Evolutionary conservation across 306 rosid genomes (phyloP).

Genomic region (Carpinus viminea): DNA sequence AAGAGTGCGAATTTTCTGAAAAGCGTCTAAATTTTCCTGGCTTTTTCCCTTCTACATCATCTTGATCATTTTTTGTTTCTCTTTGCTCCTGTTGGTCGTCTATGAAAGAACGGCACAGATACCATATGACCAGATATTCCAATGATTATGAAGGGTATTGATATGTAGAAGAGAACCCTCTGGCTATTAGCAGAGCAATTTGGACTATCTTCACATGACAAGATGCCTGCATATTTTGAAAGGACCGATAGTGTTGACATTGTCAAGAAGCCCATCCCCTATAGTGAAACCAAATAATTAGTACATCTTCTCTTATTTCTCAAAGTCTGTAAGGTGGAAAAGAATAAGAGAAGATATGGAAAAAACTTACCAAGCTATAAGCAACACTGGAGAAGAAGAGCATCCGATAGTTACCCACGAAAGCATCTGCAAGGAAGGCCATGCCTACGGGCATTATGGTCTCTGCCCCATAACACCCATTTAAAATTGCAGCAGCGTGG

Average conservation of each 20-base stretch:
- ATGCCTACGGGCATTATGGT: slow-evolving; percentile 18
- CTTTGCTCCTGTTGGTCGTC: not conserved
- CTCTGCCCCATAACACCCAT: slow-evolving; percentile 8
- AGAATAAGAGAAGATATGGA: not conserved
- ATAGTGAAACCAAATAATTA: not conserved
- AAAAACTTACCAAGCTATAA: slow-evolving; percentile 21
- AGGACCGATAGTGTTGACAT: slow-evolving; percentile 8
- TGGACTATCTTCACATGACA: not conserved
- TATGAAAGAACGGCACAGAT: not conserved
- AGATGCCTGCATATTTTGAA: not conserved
- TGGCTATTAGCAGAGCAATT: not conserved
- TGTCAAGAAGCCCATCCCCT: slow-evolving; percentile 22
- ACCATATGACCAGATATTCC: not conserved
- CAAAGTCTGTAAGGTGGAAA: not conserved
- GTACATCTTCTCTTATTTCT: not conserved
- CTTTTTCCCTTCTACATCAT: no score
- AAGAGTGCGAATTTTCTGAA: no score
- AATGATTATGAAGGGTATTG: slow-evolving; percentile 6
- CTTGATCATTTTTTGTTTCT: not conserved
- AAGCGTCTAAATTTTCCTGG: not conserved
- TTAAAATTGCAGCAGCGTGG: slow-evolving; percentile 28
- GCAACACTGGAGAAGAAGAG: slow-evolving; percentile 21
- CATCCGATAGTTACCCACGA: slow-evolving; percentile 22
- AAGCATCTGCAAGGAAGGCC: slow-evolving; percentile 22
- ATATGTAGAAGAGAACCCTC: not conserved